These are phyloP conservation scores for thale cress (Arabidopsis thaliana) DNA, from an alignment of 345 rosid genomes.

Conservation along the genomic window DNA sequence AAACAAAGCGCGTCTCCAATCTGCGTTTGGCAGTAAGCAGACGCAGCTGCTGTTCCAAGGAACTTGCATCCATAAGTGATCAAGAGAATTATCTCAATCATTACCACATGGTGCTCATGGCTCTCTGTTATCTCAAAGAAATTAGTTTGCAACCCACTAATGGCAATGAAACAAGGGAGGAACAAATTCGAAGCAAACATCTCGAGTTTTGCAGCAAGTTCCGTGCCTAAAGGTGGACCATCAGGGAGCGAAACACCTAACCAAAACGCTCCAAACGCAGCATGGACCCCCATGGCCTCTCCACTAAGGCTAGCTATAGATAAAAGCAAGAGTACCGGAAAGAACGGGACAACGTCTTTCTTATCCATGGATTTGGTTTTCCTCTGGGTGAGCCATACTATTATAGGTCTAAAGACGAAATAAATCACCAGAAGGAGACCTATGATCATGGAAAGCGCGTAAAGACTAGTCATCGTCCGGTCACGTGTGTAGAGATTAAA, in stretches of 20 bases:
- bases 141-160: slow-evolving; percentile 45
- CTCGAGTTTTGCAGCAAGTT: slow-evolving; percentile 43
- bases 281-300: slow-evolving; percentile 41
- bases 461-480: slow-evolving; percentile 7
- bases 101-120: slow-evolving; percentile 24
- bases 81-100: slow-evolving; percentile 36
- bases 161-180: slow-evolving; percentile 46
- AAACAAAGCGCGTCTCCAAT: slow-evolving; percentile 45
- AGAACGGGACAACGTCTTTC: slow-evolving; percentile 41
- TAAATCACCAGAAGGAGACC: slow-evolving; percentile 10
- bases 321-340: slow-evolving; percentile 33
- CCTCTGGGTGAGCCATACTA: slow-evolving; percentile 39
- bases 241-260: slow-evolving; percentile 47
- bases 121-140: slow-evolving; percentile 32
- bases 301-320: slow-evolving; percentile 16
- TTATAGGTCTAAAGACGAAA: slow-evolving; percentile 27
- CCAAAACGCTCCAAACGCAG: slow-evolving; percentile 50
- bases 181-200: slow-evolving; percentile 40
- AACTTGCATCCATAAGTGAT: slow-evolving; percentile 41
- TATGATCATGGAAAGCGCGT: background rate
- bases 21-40: slow-evolving; percentile 38
- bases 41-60: slow-evolving; percentile 42
- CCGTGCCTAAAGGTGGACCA: slow-evolving; percentile 48
- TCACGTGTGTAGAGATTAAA: slow-evolving; percentile 39
- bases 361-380: slow-evolving; percentile 20